Evolutionary conservation across 1,139 yeast genomes (phyloP).

Genomic region (Suhomyces bribrorum): DNA sequence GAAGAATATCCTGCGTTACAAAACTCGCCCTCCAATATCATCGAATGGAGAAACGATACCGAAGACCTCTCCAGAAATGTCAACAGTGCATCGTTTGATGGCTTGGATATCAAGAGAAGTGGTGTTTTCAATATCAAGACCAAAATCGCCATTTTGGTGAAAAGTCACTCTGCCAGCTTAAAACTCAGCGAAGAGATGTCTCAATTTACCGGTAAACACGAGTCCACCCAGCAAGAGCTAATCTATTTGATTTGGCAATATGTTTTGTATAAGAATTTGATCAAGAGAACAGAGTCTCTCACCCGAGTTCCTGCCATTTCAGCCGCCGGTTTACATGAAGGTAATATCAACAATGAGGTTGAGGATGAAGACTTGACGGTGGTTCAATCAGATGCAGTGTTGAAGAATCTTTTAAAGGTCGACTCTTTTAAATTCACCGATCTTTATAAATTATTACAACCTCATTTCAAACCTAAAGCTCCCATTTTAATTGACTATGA

Average conservation of each 20-base stretch:
- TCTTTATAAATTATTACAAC: slow-evolving; percentile 63
- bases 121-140: slow-evolving; percentile 70
- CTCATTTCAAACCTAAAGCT: slow-evolving; percentile 67
- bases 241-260: slow-evolving; percentile 88
- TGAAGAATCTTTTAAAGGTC: slow-evolving; percentile 57
- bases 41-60: slow-evolving; percentile 44
- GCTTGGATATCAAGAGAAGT: slow-evolving; percentile 78
- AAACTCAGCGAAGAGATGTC: slow-evolving; percentile 65
- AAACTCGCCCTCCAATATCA: slow-evolving; percentile 34
- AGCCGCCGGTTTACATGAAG: slow-evolving; percentile 16
- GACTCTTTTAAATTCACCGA: slow-evolving; percentile 67
- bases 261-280: slow-evolving; percentile 69
- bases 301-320: slow-evolving; percentile 44
- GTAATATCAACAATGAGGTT: slow-evolving; percentile 18
- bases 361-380: slow-evolving; percentile 45
- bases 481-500: slow-evolving; percentile 79
- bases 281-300: slow-evolving; percentile 41
- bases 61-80: slow-evolving; percentile 15
- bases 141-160: slow-evolving; percentile 77
- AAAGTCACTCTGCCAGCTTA: slow-evolving; percentile 64
- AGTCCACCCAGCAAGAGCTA: slow-evolving; percentile 85
- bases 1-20: slow-evolving; percentile 42
- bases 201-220: slow-evolving; percentile 69
- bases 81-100: slow-evolving; percentile 58
- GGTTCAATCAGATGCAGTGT: slow-evolving; percentile 65